Conservation (phyloP, 768 basidiomycete species). For the Mycena galericulata region DNA sequence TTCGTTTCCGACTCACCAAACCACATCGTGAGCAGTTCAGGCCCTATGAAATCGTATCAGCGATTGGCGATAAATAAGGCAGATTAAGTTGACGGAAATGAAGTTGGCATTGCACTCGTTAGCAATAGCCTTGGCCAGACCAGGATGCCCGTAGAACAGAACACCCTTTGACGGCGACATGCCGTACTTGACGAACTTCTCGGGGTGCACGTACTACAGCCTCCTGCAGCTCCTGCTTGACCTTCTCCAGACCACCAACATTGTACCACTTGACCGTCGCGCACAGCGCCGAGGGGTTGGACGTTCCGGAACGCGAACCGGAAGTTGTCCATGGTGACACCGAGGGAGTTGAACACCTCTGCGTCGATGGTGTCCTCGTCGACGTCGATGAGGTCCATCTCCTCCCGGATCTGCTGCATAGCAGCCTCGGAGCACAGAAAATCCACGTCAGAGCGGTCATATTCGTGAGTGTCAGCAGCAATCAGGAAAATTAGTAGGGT, state of each 20-base stretch:
- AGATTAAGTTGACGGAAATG: conserved; percentile 92
- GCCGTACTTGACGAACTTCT: conserved; percentile 99
- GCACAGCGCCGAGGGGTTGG: conserved; percentile 98
- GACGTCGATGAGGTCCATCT: no score
- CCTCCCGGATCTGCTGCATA: no score
- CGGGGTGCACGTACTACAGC: conserved; percentile 99
- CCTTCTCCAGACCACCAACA: conserved; percentile 98
- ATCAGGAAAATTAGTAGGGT: conserved; percentile 63
- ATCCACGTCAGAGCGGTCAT: conserved; percentile 98
- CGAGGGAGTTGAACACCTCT: no score
- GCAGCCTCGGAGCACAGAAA: conserved; percentile 99
- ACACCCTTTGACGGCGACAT: conserved; percentile 99
- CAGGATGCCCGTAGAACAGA: conserved; percentile 98
- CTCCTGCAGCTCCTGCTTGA: conserved; percentile 99
- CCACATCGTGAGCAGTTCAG: conserved; percentile 99
- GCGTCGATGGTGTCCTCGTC: no score
- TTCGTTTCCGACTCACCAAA: conserved; percentile 99
- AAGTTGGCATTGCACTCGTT: conserved; percentile 99
- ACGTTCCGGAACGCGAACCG: conserved; percentile 96
- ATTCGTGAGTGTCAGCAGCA: conserved; percentile 98
- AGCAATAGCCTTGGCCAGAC: conserved; percentile 99
- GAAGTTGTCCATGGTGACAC: no score
- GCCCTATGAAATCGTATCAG: conserved; percentile 62
- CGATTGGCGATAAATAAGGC: background rate
- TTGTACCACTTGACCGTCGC: conserved; percentile 99